Evolutionary conservation across 768 basidiomycete species (phyloP), one percentile per base, ranked within the genome.

Genomic region (Chiua virens): DNA sequence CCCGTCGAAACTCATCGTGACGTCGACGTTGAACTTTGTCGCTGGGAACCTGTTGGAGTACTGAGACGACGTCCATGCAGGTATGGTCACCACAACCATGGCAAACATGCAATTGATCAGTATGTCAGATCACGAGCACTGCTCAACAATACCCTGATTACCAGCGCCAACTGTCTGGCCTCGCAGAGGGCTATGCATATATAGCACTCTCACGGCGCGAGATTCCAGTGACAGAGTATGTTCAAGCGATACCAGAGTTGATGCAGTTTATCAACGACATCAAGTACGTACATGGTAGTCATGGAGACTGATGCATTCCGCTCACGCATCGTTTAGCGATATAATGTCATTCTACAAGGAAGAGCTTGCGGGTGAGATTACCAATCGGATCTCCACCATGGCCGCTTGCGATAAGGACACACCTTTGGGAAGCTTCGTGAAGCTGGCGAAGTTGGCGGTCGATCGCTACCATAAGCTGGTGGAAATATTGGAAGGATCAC

Each of bases 261-360:
- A 37, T 56, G 20, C 48, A 53, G 10, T 62, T 60, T 48, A 60
- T 69, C 38, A 56, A 63, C 35, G 60, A 67, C 39, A 56, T 45
- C 27, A 74, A 74, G 75, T 73, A 20, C 42, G 71, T 62, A 1
- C 21, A 32, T 23, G 44, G 22, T 32, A n/a, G 21, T 15, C 17
- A 20, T 23, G 5, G 3, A 15, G 34, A 41, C 4, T 10, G 21
- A n/a, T n/a, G n/a, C 8, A 2, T 5, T 32, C 27, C n/a, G 21
- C 25, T 46, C 23, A 46, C 15, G 1, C 9, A 11, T 8, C 40
- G 25, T 57, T 35, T 9, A 73, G 71, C 48, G 71, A 73, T 42
- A 55, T 73, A 14, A 58, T 72, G 10, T 72, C 69, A 0, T 73
- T 73, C 39, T 69, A 72, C 37, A 58, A 74, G 47, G 73, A 74